These are phyloP conservation scores for Ogataea allantospora DNA, from an alignment of 805 yeast genomes.

Conservation along the genomic window DNA sequence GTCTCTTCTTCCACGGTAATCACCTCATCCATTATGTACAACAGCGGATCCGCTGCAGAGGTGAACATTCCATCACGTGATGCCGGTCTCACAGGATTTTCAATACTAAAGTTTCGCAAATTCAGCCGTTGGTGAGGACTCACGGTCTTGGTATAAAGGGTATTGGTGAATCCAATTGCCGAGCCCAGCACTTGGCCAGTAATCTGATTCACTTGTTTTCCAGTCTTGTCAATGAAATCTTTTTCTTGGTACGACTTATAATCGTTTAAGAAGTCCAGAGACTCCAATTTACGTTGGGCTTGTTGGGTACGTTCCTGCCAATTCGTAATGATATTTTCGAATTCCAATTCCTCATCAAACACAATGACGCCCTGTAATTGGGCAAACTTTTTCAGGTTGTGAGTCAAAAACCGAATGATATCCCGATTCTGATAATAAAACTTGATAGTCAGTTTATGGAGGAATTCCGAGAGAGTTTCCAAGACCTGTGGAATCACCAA, in stretches of 20 bases:
- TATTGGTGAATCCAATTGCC: slow-evolving; percentile 30
- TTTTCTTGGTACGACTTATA: slow-evolving; percentile 38
- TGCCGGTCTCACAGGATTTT: slow-evolving; percentile 36
- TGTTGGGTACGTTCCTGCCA: slow-evolving; percentile 40
- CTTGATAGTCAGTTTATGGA: slow-evolving; percentile 41
- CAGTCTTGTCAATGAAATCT: slow-evolving; percentile 35
- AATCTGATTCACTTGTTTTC: slow-evolving; percentile 21
- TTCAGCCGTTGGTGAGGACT: slow-evolving; percentile 32
- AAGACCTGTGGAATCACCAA: slow-evolving; percentile 46
- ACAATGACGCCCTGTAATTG: slow-evolving; percentile 34
- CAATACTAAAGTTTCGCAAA: slow-evolving; percentile 27
- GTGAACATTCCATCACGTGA: slow-evolving; percentile 34
- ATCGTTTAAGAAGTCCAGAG: slow-evolving; percentile 37
- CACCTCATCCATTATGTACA: slow-evolving; percentile 18
- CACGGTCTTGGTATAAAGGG: slow-evolving; percentile 33
- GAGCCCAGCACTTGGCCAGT: slow-evolving; percentile 30
- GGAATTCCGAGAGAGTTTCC: slow-evolving; percentile 47
- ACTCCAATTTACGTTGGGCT: slow-evolving; percentile 39
- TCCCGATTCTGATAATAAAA: slow-evolving; percentile 39
- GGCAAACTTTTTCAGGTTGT: slow-evolving; percentile 30
- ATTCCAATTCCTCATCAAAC: slow-evolving; percentile 18
- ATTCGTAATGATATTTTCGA: slow-evolving; percentile 35
- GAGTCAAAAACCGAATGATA: slow-evolving; percentile 33
- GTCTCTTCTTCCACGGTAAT: slow-evolving; percentile 1
- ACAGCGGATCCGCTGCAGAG: slow-evolving; percentile 31